Evolutionary conservation across 148 eudicot genomes (phyloP), one percentile per base, ranked within the genome.

Genomic region (Chenopodium suecicum): DNA sequence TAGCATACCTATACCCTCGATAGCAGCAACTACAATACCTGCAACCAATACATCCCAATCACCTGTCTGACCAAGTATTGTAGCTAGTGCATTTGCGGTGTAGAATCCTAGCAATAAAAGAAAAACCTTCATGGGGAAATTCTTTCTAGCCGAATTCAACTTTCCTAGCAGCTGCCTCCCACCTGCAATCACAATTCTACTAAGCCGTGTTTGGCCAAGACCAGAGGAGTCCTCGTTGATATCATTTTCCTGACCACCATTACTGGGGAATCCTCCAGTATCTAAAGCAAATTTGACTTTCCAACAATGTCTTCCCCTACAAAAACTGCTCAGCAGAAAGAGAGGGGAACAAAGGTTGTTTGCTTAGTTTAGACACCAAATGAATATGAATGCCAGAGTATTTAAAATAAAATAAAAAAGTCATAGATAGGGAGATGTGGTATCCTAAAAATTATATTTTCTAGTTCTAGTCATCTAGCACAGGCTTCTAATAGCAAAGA

Each of bases 11-110:
- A 95, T 90, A 32, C 97, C 98, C 70, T 95, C 99, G n/a, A 95
- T 94, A 17, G 95, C 97, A 84, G 99, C 94, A 58, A 95, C 98
- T 48, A 95, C 98, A 11, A 95, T 90, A 65, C 99, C 99, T 8
- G 99, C 99, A 73, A 95, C 98, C 17, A 95, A 80, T 5, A 95
- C 98, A 69, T 95, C 99, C 99, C 98, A 95, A 77, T 95, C 98
- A 16, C 98, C 99, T 0, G 98, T 95, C 79, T 95, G 99, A 14
- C 99, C 99, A 13, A 95, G 92, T 86, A 95, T 90, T 17, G 99
- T 95, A 17, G 99, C 99, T 31, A 95, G 83, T 3, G 99, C 99
- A 79, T 95, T 95, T 47, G 99, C 99, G 0, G 98, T 95, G 90
- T 95, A 95, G 86, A 95, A 95, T 22, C 99, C 99, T 16, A 95